phyloP scores from a whole-genome alignment of 768 basidiomycete genomes.

The Tulasnella sp. region DNA sequence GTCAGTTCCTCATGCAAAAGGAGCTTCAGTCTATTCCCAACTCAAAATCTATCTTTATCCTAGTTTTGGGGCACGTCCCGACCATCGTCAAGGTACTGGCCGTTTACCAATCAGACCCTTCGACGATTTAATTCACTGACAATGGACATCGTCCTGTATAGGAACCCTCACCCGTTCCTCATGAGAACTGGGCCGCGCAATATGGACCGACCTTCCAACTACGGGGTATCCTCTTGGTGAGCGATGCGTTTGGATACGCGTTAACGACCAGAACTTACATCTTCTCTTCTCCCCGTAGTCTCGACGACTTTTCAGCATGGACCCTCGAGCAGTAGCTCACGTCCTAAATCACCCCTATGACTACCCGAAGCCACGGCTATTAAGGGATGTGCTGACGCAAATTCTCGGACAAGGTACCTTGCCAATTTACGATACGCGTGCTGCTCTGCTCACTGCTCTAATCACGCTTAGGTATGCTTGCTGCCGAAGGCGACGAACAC shows the following conservation, averaged over 20 bases:
- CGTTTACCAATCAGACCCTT: no score
- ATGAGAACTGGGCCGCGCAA: constrained; percentile 41
- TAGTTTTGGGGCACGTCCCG: no score
- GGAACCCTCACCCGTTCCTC: constrained; percentile 29
- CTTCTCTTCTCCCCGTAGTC: not conserved
- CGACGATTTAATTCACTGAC: no score
- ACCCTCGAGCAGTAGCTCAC: constrained; percentile 11
- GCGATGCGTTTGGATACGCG: not conserved
- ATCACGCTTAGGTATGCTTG: not conserved
- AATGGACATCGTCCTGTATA: no score
- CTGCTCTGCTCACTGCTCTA: not conserved
- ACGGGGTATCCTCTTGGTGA: constrained; percentile 29
- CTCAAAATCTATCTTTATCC: no score
- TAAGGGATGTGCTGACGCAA: not conserved
- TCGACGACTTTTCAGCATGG: constrained; percentile 1
- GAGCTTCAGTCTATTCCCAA: no score
- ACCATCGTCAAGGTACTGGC: no score
- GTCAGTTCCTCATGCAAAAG: no score
- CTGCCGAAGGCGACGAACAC: constrained; percentile 11
- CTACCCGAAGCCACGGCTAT: constrained; percentile 9
- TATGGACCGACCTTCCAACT: constrained; percentile 41
- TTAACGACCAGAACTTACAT: no score
- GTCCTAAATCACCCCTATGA: constrained; percentile 9
- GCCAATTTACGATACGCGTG: not conserved
- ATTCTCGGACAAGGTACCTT: constrained; percentile 1